phyloP scores from a whole-genome alignment of 176 grass and related monocot genomes.

The Chloris gayana region DNA sequence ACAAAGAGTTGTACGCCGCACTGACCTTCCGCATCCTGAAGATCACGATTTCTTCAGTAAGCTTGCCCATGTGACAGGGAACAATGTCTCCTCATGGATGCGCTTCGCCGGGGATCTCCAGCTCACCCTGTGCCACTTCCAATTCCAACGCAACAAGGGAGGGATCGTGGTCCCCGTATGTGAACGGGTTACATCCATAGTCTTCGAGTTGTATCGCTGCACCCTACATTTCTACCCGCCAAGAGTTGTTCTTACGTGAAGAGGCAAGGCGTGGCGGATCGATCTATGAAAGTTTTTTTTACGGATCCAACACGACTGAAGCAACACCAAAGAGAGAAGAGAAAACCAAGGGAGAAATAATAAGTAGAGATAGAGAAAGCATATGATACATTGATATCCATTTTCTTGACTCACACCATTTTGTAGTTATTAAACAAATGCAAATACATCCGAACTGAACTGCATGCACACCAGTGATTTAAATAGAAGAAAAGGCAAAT shows the following conservation, averaged over 20 bases:
- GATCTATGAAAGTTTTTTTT: too few species aligned
- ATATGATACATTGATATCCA: too few species aligned
- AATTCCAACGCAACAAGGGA: not conserved
- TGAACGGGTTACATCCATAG: not conserved
- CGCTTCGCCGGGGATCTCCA: not conserved
- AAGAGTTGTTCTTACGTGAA: too few species aligned
- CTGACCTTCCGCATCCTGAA: too few species aligned
- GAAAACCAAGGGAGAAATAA: too few species aligned
- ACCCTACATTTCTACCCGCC: not conserved
- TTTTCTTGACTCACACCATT: too few species aligned
- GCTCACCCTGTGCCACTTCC: not conserved
- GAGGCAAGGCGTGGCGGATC: too few species aligned
- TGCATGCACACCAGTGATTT: not conserved
- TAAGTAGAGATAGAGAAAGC: too few species aligned
- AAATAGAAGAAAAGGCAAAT: not conserved
- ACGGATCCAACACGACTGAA: too few species aligned
- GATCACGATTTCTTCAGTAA: too few species aligned
- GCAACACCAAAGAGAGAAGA: too few species aligned
- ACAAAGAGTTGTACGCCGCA: too few species aligned
- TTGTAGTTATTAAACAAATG: not conserved
- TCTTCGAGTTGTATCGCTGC: not conserved
- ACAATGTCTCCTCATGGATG: not conserved
- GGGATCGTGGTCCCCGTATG: not conserved
- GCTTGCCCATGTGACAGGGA: not conserved
- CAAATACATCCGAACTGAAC: not conserved